Base-by-base conservation (phyloP, 2,329 filamentous ascomycete species). In the Fusarium algeriense region DNA sequence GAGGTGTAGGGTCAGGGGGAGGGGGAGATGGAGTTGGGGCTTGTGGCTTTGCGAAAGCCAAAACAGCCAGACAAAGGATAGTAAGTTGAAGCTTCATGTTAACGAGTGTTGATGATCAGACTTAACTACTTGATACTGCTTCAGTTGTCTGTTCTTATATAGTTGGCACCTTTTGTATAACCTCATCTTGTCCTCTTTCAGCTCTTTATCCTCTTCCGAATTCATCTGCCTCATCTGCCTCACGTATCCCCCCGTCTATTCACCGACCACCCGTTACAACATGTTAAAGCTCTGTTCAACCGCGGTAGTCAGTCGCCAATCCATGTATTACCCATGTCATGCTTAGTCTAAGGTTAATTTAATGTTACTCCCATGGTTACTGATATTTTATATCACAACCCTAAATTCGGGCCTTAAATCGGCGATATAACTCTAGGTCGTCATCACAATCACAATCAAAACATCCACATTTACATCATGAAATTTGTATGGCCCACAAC, bases 31-130 rank as follows among this genome's bases (percentile, higher is more conserved):
- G 59, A n/a, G 73, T 57, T 58, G 71, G 62, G 28, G 59, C 60
- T 43, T 78, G 72, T 35, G 78, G 70, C 59, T 77, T 75, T 20
- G 76, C 73, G 55, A 72, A 30, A 49, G 64, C 74, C 15, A 78
- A 19, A n/a, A 64, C 54, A n/a, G 65, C 67, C 49, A 80, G 45
- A 11, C 64, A 56, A 19, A 77, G 38, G 20, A 78, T 40, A 13
- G 63, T 53, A 5, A 76, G 37, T 26, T 73, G 45, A n/a, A 76
- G 26, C 64, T 76, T 79, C 79, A 81, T 80, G 30, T 32, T 73
- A 46, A 52, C 43, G 40, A 60, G 50, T 40, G 54, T 58, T 50
- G 59, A 32, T 52, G 41, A 37, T 46, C 46, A 34, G 17, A n/a
- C n/a, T 48, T n/a, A 35, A 26, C 23, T 49, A 13, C 11, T 15